Percentiles rank a stretch among this genome's conserved stretches.
These are phyloP conservation scores for Colletotrichum musae DNA, from an alignment of 2,329 filamentous ascomycete genomes.

Conservation along the genomic window DNA sequence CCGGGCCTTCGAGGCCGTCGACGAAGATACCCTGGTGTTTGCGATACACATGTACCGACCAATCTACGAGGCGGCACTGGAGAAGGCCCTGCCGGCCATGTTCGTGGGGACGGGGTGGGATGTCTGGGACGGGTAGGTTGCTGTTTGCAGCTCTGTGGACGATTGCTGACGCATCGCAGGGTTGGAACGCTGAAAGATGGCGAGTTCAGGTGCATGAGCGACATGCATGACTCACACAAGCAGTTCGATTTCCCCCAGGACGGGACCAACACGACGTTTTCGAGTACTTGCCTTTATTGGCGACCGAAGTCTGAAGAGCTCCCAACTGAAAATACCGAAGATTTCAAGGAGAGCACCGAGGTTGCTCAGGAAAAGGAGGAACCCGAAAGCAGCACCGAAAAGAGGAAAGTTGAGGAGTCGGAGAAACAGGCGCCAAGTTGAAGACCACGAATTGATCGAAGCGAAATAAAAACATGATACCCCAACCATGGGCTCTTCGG, in stretches of 20 bases:
- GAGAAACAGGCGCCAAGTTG: too few relatives aligned
- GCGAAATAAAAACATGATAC: too few relatives aligned
- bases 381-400: too few relatives aligned
- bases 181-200: constrained; percentile 38
- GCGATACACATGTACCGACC: constrained; percentile 73
- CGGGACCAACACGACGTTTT: constrained; percentile 54
- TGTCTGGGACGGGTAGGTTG: constrained; percentile 65
- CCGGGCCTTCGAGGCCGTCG: constrained; percentile 64
- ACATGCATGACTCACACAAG: constrained; percentile 50
- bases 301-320: not conserved
- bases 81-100: constrained; percentile 61
- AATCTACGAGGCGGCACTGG: constrained; percentile 67
- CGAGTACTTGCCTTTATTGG: constrained; percentile 59
- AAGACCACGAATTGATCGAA: too few relatives aligned
- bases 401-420: too few relatives aligned
- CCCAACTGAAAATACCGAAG: not conserved
- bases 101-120: constrained; percentile 71
- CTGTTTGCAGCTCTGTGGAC: not conserved
- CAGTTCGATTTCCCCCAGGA: constrained; percentile 56
- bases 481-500: too few relatives aligned
- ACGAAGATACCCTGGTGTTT: constrained; percentile 67
- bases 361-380: not conserved
- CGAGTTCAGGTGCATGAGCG: constrained; percentile 51
- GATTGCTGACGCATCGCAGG: not conserved
- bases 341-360: not conserved